Evolutionary conservation across 208 protist genomes (phyloP).

Genomic region (Trichomonas gallinae): DNA sequence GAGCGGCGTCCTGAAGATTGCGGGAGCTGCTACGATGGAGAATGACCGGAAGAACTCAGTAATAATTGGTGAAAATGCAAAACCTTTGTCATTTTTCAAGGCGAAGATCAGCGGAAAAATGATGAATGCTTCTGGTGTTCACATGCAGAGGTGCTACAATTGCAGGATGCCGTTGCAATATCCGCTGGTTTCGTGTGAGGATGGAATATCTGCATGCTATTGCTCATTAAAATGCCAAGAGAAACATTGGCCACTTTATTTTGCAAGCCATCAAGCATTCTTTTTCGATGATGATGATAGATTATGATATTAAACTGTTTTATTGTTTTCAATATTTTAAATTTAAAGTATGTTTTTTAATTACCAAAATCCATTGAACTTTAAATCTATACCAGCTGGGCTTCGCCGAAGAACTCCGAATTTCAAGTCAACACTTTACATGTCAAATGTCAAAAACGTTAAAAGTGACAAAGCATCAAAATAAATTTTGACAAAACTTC

Average conservation of each 20-base stretch:
- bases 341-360: too few relatives aligned
- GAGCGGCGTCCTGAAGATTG: neutral
- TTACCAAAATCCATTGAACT: too few relatives aligned
- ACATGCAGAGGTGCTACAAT: neutral
- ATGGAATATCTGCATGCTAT: neutral
- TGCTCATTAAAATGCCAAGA: neutral
- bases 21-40: neutral
- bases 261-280: neutral
- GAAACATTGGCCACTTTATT: neutral
- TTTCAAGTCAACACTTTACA: too few relatives aligned
- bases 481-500: too few relatives aligned
- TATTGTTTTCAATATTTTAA: neutral
- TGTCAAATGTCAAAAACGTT: too few relatives aligned
- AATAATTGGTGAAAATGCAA: neutral
- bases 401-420: too few relatives aligned
- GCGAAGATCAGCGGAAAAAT: neutral
- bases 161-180: neutral
- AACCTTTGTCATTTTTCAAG: neutral
- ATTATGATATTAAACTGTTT: neutral
- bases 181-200: neutral
- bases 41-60: too few relatives aligned
- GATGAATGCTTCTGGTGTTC: neutral
- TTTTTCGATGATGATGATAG: neutral
- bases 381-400: too few relatives aligned
- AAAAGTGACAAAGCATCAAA: too few relatives aligned